A percentile compares a stretch with the other conserved stretches of the same genome.
phyloP scores from a whole-genome alignment of 768 basidiomycete genomes.

The Trametopsis cervina region DNA sequence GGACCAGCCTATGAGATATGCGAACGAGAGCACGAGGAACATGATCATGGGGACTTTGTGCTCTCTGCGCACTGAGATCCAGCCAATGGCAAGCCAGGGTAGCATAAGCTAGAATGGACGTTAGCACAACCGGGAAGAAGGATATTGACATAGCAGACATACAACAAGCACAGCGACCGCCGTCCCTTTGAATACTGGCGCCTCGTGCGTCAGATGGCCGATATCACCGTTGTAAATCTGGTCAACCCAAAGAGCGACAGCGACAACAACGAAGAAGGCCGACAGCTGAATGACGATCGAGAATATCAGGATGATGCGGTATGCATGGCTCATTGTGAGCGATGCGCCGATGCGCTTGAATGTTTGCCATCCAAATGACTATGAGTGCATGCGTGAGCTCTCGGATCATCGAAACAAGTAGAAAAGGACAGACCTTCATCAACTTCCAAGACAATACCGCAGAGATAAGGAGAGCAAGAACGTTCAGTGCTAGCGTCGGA shows the following conservation, averaged over 20 bases:
- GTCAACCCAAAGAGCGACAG: constrained; percentile 73
- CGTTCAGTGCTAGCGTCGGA: constrained; percentile 56
- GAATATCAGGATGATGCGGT: constrained; percentile 62
- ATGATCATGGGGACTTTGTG: constrained; percentile 47
- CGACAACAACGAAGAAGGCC: constrained; percentile 67
- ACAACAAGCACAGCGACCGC: constrained; percentile 38
- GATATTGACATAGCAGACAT: constrained; percentile 22
- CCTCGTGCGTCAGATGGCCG: constrained; percentile 40
- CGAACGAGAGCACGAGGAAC: constrained; percentile 53
- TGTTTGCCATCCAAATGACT: constrained; percentile 82
- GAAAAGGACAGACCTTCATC: constrained; percentile 46
- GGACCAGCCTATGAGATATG: constrained; percentile 64
- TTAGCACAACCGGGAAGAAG: not conserved
- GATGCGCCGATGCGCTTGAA: constrained; percentile 83
- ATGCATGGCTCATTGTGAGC: constrained; percentile 62
- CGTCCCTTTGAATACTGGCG: constrained; percentile 45
- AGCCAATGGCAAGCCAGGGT: constrained; percentile 69
- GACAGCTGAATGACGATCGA: constrained; percentile 73
- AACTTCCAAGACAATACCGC: constrained; percentile 66
- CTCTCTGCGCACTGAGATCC: constrained; percentile 71
- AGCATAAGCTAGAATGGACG: constrained; percentile 41
- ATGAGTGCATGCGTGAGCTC: not conserved
- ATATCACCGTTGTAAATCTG: constrained; percentile 64
- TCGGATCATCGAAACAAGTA: not conserved
- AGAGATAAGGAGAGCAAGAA: constrained; percentile 51